These are phyloP conservation scores for Taxawa tesnikishii DNA, from an alignment of 2,329 filamentous ascomycete species.

Conservation along the genomic window DNA sequence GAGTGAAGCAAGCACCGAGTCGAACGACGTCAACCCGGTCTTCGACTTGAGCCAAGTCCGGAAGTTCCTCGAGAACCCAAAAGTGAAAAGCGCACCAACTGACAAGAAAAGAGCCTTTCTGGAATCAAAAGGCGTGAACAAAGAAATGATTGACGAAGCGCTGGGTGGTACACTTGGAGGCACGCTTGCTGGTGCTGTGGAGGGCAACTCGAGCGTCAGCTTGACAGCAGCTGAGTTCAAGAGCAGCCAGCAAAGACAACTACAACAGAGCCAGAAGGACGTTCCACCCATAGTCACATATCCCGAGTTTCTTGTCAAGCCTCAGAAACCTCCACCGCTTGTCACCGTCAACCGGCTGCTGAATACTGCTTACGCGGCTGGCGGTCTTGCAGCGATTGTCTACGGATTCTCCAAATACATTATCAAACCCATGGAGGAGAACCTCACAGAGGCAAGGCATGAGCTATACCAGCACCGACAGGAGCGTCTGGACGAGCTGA, in stretches of 20 bases:
- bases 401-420: conserved; percentile 62
- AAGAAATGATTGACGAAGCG: conserved; percentile 56
- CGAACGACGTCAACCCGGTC: no score
- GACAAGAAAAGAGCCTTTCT: conserved; percentile 69
- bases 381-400: conserved; percentile 43
- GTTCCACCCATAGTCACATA: conserved; percentile 54
- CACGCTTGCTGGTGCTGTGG: no score
- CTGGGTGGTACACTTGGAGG: no score
- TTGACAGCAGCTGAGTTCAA: conserved; percentile 11
- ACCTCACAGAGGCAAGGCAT: conserved; percentile 42
- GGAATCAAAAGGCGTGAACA: conserved; percentile 58
- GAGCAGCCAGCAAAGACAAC: neutral
- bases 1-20: no score
- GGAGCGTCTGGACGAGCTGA: conserved; percentile 41
- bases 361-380: conserved; percentile 44
- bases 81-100: conserved; percentile 54
- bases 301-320: conserved; percentile 50
- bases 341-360: conserved; percentile 44
- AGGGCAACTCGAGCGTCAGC: no score
- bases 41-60: conserved; percentile 55
- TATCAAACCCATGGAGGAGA: conserved; percentile 47
- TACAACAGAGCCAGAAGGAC: conserved; percentile 23
- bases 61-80: conserved; percentile 63
- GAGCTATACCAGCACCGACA: conserved; percentile 42
- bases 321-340: conserved; percentile 46